Evolutionary conservation across 768 basidiomycete species (phyloP), one percentile per base, ranked within the genome.

Genomic region (Nidularia sp.): DNA sequence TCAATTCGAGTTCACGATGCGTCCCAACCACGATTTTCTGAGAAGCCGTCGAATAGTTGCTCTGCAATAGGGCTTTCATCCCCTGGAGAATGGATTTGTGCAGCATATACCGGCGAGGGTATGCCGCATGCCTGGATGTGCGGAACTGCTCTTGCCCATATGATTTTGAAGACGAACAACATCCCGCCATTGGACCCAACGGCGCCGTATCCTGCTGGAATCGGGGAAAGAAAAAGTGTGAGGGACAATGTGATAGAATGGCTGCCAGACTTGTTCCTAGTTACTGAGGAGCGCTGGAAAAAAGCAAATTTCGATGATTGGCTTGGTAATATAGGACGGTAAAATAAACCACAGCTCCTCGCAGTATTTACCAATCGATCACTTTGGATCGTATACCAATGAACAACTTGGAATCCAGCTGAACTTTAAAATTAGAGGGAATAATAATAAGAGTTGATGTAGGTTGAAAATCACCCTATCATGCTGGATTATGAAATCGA

Each of bases 41-140:
- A 18, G 31, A 36, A 39, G 22, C n/a, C 15, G 36, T 15, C 39
- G 50, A 49, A 18, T 18, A 18, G 18, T 18, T 18, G 18, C 12
- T 50, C 33, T 15, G 47, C 34, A 3, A 34, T 45, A 4, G 32
- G 50, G 18, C 52, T 69, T 7, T 69, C 73, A 1, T 52, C 59
- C 15, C 65, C 83, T 0, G 86, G 85, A 13, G 87, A 89, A 62
- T 88, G 87, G 87, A 74, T 88, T 13, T 71, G 81, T 13, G 86
- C 83, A 9, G 87, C 85, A 4, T 89, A 84, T 60, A 74, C 77
- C 0, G 87, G 86, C 1, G 87, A 90, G 57, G 87, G 87, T 1
- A 87, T 88, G 86, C 79, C 79, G 3, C 78, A 86, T 56, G 85
- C 83, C 0, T 86, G 85, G 84, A 61, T 83, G 63, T 75, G 81